Evolutionary conservation across 176 grass and related monocot species (phyloP).

Genomic region (Eragrostis curvula): DNA sequence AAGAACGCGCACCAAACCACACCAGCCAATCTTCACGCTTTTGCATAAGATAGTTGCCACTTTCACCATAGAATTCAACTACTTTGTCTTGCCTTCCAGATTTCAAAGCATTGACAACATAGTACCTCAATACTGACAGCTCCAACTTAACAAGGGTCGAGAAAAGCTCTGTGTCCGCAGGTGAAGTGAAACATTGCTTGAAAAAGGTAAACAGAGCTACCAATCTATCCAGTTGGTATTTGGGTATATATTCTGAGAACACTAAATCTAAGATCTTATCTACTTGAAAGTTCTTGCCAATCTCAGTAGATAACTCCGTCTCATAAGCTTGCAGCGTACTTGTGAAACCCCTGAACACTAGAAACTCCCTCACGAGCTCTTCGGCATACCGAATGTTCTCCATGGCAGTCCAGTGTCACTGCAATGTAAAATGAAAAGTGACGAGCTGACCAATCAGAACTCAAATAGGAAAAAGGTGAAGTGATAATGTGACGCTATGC

Average conservation of each 20-base stretch:
- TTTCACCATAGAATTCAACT: slow-evolving; percentile 67
- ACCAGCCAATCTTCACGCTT: slow-evolving; percentile 84
- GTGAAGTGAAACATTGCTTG: slow-evolving; percentile 84
- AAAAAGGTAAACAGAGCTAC: slow-evolving; percentile 71
- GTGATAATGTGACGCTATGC: background rate
- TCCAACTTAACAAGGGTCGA: slow-evolving; percentile 77
- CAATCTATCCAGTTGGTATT: slow-evolving; percentile 81
- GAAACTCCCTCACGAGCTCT: slow-evolving; percentile 86
- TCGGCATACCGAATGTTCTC: slow-evolving; percentile 91
- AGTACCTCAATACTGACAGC: slow-evolving; percentile 72
- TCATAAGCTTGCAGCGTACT: slow-evolving; percentile 76
- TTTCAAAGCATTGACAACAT: slow-evolving; percentile 86
- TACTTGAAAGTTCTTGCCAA: slow-evolving; percentile 85
- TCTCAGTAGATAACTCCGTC: slow-evolving; percentile 76
- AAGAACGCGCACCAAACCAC: slow-evolving; percentile 81
- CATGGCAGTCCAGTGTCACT: slow-evolving; percentile 53
- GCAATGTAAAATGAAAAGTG: slow-evolving; percentile 22
- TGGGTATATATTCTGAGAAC: slow-evolving; percentile 80
- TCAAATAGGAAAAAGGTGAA: background rate
- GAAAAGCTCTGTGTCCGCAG: slow-evolving; percentile 64
- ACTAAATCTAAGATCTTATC: slow-evolving; percentile 91
- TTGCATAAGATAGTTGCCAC: slow-evolving; percentile 69
- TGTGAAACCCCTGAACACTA: slow-evolving; percentile 92
- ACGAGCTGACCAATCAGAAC: background rate
- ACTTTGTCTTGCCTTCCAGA: slow-evolving; percentile 82